Percentiles rank a stretch among this genome's conserved stretches.
These are phyloP conservation scores for Akanthomyces uredinophilus DNA, from an alignment of 2,329 filamentous ascomycete genomes.

Conservation along the genomic window DNA sequence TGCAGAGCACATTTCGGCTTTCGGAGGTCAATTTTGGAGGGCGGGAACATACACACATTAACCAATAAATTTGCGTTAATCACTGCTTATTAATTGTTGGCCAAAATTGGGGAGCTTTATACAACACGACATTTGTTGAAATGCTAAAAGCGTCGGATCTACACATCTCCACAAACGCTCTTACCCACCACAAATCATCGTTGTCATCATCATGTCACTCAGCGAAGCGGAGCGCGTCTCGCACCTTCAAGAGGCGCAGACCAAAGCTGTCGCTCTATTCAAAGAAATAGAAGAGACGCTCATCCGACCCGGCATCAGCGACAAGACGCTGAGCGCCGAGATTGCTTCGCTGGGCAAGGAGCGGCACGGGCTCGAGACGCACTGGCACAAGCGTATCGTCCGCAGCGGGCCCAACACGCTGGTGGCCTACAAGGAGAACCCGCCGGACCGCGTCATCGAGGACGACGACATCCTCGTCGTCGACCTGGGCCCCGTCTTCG, in stretches of 20 bases:
- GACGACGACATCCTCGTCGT: slow-evolving; percentile 46
- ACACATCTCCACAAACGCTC: background rate
- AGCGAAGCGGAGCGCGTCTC: slow-evolving; percentile 25
- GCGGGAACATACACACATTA: too few relatives aligned
- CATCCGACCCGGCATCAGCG: slow-evolving; percentile 41
- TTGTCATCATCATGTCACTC: background rate
- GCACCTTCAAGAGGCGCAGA: slow-evolving; percentile 40
- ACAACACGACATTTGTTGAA: background rate
- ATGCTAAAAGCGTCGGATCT: background rate
- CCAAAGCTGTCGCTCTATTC: slow-evolving; percentile 41
- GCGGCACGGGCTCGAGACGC: slow-evolving; percentile 36
- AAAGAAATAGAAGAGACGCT: slow-evolving; percentile 41
- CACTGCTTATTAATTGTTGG: background rate
- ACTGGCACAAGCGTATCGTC: slow-evolving; percentile 50
- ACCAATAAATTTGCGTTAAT: background rate
- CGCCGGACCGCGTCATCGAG: slow-evolving; percentile 42
- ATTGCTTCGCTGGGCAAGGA: slow-evolving; percentile 33
- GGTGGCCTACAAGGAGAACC: slow-evolving; percentile 42
- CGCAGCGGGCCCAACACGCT: slow-evolving; percentile 46
- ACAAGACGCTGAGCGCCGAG: slow-evolving; percentile 42
- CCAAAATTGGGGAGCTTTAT: background rate
- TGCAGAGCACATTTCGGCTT: background rate
- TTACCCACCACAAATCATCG: background rate
- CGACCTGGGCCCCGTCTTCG: slow-evolving; percentile 48
- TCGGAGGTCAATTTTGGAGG: background rate